phyloP scores from a whole-genome alignment of 441 rosid species.

The Arabidopsis hybrid region DNA sequence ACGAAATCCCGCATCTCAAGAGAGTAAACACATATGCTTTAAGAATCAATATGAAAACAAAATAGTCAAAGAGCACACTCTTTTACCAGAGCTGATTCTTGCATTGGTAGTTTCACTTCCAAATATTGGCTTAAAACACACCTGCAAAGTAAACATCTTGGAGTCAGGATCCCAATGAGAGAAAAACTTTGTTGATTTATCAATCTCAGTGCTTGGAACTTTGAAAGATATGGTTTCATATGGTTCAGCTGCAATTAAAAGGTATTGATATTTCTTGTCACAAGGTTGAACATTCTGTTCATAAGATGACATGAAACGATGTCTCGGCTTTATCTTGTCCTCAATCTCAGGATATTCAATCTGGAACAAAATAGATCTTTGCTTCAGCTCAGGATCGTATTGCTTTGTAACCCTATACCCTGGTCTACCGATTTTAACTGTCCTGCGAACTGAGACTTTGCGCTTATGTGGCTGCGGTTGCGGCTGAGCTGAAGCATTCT shows the following conservation, averaged over 20 bases:
- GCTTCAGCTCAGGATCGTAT: slow-evolving; percentile 87
- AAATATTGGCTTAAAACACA: slow-evolving; percentile 65
- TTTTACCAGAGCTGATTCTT: no score
- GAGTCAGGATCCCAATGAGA: slow-evolving; percentile 99
- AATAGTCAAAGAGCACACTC: neutral
- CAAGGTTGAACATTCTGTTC: slow-evolving; percentile 90
- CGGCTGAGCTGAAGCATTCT: slow-evolving; percentile 75
- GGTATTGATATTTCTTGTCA: slow-evolving; percentile 91
- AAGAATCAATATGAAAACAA: neutral
- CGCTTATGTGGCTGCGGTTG: slow-evolving; percentile 89
- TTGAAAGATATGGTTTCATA: slow-evolving; percentile 95
- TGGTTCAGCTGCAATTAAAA: slow-evolving; percentile 93
- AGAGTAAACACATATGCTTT: no score
- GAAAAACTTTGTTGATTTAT: slow-evolving; percentile 95
- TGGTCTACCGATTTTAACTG: slow-evolving; percentile 96
- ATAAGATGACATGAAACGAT: slow-evolving; percentile 92
- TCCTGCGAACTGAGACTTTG: slow-evolving; percentile 76
- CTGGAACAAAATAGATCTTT: slow-evolving; percentile 93
- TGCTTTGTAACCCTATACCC: slow-evolving; percentile 94
- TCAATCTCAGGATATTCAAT: slow-evolving; percentile 98
- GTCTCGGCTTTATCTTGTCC: slow-evolving; percentile 84
- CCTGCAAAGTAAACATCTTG: slow-evolving; percentile 94
- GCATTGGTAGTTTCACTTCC: neutral
- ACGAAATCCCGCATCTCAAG: no score
- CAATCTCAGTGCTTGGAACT: slow-evolving; percentile 99